phyloP scores from a whole-genome alignment of 208 protist genomes.

The Chromosphaera perkinsii region DNA sequence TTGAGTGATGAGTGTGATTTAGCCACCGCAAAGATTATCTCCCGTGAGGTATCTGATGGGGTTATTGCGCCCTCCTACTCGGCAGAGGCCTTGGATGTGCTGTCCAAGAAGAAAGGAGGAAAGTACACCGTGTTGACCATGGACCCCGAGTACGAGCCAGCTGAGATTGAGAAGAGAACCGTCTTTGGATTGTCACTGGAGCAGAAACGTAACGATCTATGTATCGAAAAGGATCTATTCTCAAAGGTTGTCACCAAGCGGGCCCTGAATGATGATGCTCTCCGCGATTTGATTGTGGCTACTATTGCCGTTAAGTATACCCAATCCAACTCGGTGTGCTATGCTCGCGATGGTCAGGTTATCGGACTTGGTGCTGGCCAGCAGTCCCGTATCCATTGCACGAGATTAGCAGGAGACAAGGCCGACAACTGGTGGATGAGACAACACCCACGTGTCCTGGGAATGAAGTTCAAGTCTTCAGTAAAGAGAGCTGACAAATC shows the following conservation, averaged over 20 bases:
- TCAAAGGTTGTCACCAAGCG: slow-evolving; percentile 44
- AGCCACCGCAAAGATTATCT: slow-evolving; percentile 54
- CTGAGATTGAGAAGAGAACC: slow-evolving; percentile 32
- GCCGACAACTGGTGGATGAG: slow-evolving; percentile 57
- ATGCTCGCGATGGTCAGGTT: slow-evolving; percentile 55
- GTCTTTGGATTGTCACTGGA: slow-evolving; percentile 42
- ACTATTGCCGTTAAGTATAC: slow-evolving; percentile 68
- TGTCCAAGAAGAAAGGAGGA: slow-evolving; percentile 61
- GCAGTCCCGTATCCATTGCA: slow-evolving; percentile 65
- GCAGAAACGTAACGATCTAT: slow-evolving; percentile 44
- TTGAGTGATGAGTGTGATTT: slow-evolving; percentile 54
- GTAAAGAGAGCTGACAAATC: slow-evolving; percentile 43
- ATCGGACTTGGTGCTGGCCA: slow-evolving; percentile 65
- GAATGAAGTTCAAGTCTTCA: slow-evolving; percentile 51
- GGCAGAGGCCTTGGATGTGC: slow-evolving; percentile 52
- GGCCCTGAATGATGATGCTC: slow-evolving; percentile 36
- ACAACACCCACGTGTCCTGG: slow-evolving; percentile 59
- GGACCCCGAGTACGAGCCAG: slow-evolving; percentile 50
- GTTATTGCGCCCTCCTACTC: slow-evolving; percentile 60
- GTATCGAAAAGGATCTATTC: slow-evolving; percentile 27
- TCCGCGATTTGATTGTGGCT: slow-evolving; percentile 53
- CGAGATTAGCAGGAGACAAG: slow-evolving; percentile 62
- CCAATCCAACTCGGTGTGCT: slow-evolving; percentile 63
- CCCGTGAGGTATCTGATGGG: slow-evolving; percentile 52
- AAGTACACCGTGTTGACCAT: slow-evolving; percentile 48